These are phyloP conservation scores for Bondarzewia mesenterica DNA, from an alignment of 1,284 basidiomycete genomes.

Conservation along the genomic window DNA sequence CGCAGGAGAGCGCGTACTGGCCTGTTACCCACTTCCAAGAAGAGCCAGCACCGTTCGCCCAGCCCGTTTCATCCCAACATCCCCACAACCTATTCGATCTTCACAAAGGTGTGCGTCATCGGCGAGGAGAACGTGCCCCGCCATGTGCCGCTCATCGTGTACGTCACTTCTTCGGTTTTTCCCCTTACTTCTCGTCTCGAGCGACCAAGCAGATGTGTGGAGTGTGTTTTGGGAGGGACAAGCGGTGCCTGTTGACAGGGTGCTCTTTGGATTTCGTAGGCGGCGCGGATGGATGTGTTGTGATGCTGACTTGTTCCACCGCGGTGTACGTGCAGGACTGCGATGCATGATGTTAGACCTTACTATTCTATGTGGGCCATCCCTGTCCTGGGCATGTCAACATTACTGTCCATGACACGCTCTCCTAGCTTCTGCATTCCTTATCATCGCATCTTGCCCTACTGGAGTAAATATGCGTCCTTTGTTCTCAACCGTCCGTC, in stretches of 20 bases:
- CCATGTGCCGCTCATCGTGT: conserved; percentile 85
- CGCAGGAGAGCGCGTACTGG: no score
- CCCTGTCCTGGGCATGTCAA: background rate
- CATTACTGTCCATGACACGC: background rate
- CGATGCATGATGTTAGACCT: conserved; percentile 92
- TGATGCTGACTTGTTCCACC: no score
- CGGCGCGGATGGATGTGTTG: no score
- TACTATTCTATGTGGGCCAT: conserved; percentile 64
- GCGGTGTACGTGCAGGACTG: no score
- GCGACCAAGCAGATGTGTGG: background rate
- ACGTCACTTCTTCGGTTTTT: conserved; percentile 27
- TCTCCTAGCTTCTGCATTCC: conserved; percentile 64
- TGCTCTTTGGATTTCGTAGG: no score
- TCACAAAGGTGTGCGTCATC: conserved; percentile 77
- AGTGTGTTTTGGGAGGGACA: background rate
- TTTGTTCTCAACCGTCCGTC: background rate
- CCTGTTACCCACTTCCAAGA: no score
- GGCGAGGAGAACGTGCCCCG: conserved; percentile 80
- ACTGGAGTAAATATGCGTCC: conserved; percentile 80
- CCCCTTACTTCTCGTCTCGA: background rate
- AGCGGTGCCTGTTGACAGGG: conserved; percentile 4
- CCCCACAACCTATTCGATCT: conserved; percentile 82
- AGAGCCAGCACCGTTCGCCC: no score
- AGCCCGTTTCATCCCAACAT: no score
- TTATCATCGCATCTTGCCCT: conserved; percentile 75